phyloP scores from a whole-genome alignment of 2,329 filamentous ascomycete species.

The Coniochaeta ligniaria region DNA sequence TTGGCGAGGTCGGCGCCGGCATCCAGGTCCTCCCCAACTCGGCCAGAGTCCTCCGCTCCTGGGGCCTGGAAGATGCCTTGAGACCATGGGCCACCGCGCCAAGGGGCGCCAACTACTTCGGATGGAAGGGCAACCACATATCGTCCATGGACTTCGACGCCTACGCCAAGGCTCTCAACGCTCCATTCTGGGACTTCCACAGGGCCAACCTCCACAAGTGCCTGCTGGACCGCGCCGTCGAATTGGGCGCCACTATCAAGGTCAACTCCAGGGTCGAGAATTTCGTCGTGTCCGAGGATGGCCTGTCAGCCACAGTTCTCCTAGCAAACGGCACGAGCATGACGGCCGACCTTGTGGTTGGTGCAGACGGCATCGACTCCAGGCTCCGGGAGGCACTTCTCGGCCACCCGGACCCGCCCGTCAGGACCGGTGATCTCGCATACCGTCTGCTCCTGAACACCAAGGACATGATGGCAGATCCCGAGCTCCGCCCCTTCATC shows the following conservation, averaged over 20 bases:
- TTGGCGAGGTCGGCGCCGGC: slow-evolving; percentile 41
- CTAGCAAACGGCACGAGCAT: slow-evolving; percentile 26
- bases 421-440: slow-evolving; percentile 41
- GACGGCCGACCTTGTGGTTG: slow-evolving; percentile 36
- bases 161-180: slow-evolving; percentile 25
- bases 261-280: no score
- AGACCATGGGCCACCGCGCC: slow-evolving; percentile 31
- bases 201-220: slow-evolving; percentile 42
- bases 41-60: slow-evolving; percentile 36
- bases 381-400: slow-evolving; percentile 35
- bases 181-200: slow-evolving; percentile 47
- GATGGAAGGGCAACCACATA: slow-evolving; percentile 44
- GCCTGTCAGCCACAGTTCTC: slow-evolving; percentile 25
- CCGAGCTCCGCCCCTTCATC: slow-evolving; percentile 34
- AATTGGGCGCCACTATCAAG: slow-evolving; percentile 32
- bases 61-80: slow-evolving; percentile 37
- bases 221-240: slow-evolving; percentile 35
- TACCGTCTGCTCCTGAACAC: slow-evolving; percentile 40
- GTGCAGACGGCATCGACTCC: slow-evolving; percentile 39
- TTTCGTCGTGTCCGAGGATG: no score
- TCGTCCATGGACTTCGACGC: slow-evolving; percentile 38
- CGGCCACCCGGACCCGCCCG: slow-evolving; percentile 34
- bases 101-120: slow-evolving; percentile 37
- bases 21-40: slow-evolving; percentile 43
- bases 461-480: slow-evolving; percentile 26